Evolutionary conservation across 177 flowering plant genomes (phyloP).

Genomic region (Vitis hybrid): DNA sequence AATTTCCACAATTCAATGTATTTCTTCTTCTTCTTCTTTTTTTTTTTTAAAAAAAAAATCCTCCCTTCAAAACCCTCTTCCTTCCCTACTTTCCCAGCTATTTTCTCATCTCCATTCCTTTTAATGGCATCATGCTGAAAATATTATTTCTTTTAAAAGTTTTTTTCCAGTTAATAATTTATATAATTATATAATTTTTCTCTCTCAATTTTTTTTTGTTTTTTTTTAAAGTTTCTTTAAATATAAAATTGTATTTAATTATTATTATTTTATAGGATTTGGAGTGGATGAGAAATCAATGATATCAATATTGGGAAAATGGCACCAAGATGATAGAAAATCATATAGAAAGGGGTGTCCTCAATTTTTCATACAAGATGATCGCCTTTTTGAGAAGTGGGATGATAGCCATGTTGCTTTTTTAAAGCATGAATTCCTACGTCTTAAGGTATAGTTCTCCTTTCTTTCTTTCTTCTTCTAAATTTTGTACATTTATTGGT

Average conservation of each 20-base stretch:
- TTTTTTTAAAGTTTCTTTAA: background rate
- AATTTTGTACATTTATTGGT: background rate
- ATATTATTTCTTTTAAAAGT: too few relatives aligned
- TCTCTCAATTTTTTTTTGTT: background rate
- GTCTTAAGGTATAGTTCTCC: slow-evolving; percentile 48
- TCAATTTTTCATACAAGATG: slow-evolving; percentile 50
- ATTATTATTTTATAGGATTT: slow-evolving; percentile 38
- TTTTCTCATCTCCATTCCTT: too few relatives aligned
- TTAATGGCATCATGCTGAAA: too few relatives aligned
- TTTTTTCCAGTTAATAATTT: too few relatives aligned
- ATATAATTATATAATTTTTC: background rate
- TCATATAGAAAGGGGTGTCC: slow-evolving; percentile 47
- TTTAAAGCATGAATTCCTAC: slow-evolving; percentile 60
- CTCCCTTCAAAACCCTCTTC: too few relatives aligned
- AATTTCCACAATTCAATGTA: background rate
- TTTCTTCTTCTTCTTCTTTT: background rate
- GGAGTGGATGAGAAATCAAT: slow-evolving; percentile 77
- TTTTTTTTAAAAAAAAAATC: too few relatives aligned
- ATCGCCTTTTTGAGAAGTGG: slow-evolving; percentile 65
- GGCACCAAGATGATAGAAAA: slow-evolving; percentile 47
- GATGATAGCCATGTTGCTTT: slow-evolving; percentile 29
- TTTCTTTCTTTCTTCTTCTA: background rate
- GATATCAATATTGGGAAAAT: slow-evolving; percentile 48
- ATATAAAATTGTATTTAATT: background rate
- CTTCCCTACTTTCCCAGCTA: too few relatives aligned